Conservation (phyloP, 805 yeast species). For the Wickerhamomyces tratensis region DNA sequence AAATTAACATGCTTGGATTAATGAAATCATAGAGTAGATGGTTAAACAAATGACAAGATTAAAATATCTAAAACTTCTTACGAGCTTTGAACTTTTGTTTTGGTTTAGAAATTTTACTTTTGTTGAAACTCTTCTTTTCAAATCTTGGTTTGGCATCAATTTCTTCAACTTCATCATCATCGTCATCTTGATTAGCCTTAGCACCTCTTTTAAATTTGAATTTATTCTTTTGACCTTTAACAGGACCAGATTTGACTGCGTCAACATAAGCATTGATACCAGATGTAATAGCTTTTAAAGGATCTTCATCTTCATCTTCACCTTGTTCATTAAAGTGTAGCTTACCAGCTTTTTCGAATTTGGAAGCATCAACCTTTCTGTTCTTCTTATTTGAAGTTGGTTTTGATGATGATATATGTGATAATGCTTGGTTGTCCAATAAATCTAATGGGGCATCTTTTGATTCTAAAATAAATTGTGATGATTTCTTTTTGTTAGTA, state of each 20-base stretch:
- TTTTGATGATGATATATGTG: constrained; percentile 82
- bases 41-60: no score
- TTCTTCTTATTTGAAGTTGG: constrained; percentile 46
- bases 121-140: constrained; percentile 17
- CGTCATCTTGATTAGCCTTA: constrained; percentile 40
- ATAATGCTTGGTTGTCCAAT: constrained; percentile 73
- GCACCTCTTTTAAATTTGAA: constrained; percentile 73
- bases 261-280: constrained; percentile 91
- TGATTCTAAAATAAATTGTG: constrained; percentile 69
- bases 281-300: constrained; percentile 30
- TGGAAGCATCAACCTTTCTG: constrained; percentile 29
- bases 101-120: constrained; percentile 17
- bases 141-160: constrained; percentile 13
- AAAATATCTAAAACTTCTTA: constrained; percentile 37
- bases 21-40: no score
- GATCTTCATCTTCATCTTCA: constrained; percentile 31
- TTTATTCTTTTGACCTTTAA: constrained; percentile 87
- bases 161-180: constrained; percentile 38
- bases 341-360: constrained; percentile 45
- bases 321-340: constrained; percentile 47
- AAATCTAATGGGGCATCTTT: constrained; percentile 79
- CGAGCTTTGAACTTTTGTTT: constrained; percentile 28
- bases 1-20: no score
- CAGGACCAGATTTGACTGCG: constrained; percentile 88
- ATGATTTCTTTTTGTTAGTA: constrained; percentile 19